Evolutionary conservation across 2,329 filamentous ascomycete species (phyloP).

Genomic region (Ophiostoma sp.): DNA sequence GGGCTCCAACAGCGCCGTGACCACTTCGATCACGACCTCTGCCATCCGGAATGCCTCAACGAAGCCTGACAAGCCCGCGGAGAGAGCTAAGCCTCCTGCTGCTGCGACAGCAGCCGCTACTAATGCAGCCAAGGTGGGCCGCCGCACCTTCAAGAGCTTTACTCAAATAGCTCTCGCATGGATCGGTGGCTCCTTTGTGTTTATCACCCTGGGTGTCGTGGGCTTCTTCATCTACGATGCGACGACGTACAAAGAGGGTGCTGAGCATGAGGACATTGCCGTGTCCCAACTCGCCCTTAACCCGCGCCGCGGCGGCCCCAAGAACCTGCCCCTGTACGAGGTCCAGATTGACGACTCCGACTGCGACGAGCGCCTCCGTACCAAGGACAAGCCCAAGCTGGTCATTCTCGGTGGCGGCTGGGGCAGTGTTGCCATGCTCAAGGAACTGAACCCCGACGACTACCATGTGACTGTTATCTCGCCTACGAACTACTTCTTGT

Average conservation of each 20-base stretch:
- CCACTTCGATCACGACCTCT: background rate
- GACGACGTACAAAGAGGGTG: constrained; percentile 77
- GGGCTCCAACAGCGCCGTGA: background rate
- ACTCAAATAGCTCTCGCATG: constrained; percentile 70
- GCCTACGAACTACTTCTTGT: constrained; percentile 94
- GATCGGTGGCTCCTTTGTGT: constrained; percentile 72
- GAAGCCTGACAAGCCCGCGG: constrained; percentile 7
- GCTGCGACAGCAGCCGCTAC: background rate
- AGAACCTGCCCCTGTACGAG: constrained; percentile 91
- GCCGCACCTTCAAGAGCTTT: constrained; percentile 47
- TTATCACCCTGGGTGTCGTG: constrained; percentile 68
- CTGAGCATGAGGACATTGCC: constrained; percentile 68
- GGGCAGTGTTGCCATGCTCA: constrained; percentile 89
- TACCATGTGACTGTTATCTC: constrained; percentile 96
- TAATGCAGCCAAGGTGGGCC: background rate
- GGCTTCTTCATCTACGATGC: constrained; percentile 95
- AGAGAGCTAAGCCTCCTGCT: background rate
- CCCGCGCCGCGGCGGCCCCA: constrained; percentile 81
- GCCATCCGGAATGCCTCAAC: constrained; percentile 23
- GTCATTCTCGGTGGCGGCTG: constrained; percentile 93
- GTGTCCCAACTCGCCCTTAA: constrained; percentile 83
- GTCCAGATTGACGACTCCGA: constrained; percentile 89
- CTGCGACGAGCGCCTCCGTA: constrained; percentile 68
- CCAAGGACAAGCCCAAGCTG: constrained; percentile 86
- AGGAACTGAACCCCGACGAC: constrained; percentile 83